Conservation (phyloP, 2,329 filamentous ascomycete species). For the Trichoderma pleuroti region DNA sequence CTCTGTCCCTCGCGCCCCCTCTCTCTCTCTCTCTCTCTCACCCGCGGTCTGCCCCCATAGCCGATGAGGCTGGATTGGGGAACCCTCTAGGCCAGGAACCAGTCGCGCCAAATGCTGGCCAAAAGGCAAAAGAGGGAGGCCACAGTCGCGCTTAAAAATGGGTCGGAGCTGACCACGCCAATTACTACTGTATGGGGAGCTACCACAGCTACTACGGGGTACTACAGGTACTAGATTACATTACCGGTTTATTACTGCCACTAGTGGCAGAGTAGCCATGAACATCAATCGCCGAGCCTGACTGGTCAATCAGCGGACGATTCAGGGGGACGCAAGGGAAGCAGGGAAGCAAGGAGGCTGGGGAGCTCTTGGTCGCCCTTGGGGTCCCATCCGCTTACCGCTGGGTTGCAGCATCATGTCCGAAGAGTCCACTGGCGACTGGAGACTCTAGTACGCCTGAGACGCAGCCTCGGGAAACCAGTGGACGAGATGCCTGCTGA, state of each 20-base stretch:
- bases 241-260: conserved; percentile 7
- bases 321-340: conserved; percentile 17
- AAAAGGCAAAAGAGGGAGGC: background rate
- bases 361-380: conserved; percentile 14
- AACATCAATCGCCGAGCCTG: conserved; percentile 12
- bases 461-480: conserved; percentile 18
- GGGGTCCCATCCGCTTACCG: conserved; percentile 19
- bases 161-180: conserved; percentile 2
- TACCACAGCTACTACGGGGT: conserved; percentile 11
- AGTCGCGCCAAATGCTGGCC: conserved; percentile 4
- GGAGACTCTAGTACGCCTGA: conserved; percentile 19
- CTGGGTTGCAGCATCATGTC: conserved; percentile 20
- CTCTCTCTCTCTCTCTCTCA: background rate
- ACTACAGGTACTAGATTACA: conserved; percentile 1
- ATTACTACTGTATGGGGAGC: background rate
- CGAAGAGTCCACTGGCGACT: conserved; percentile 16
- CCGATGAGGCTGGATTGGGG: conserved; percentile 1
- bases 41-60: background rate
- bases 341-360: conserved; percentile 16
- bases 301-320: conserved; percentile 18
- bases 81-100: conserved; percentile 6
- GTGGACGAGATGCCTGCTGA: conserved; percentile 19
- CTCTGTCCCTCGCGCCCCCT: background rate
- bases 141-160: conserved; percentile 6
- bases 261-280: conserved; percentile 11